A percentile compares a stretch with the other conserved stretches of the same genome.
Evolutionary conservation across 2,329 filamentous ascomycete genomes (phyloP).

Genomic region (Curvularia verruculosa): DNA sequence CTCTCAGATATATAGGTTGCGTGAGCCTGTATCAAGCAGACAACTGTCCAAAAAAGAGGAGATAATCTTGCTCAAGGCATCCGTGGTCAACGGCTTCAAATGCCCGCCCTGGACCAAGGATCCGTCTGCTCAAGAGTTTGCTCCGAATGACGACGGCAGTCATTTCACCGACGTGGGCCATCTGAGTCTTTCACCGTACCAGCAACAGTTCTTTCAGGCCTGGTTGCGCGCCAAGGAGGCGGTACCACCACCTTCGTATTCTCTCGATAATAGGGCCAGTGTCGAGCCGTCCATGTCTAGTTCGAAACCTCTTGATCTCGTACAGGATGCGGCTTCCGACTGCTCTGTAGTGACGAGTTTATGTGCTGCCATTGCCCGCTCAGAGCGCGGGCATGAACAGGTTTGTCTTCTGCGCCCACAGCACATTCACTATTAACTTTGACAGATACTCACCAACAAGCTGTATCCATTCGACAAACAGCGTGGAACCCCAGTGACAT

Average conservation of each 20-base stretch:
- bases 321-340: slow-evolving; percentile 94
- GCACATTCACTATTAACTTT: slow-evolving; percentile 14
- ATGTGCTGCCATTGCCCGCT: slow-evolving; percentile 76
- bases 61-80: slow-evolving; percentile 76
- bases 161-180: slow-evolving; percentile 72
- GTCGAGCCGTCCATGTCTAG: slow-evolving; percentile 63
- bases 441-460: slow-evolving; percentile 70
- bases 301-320: slow-evolving; percentile 72
- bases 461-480: slow-evolving; percentile 76
- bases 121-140: slow-evolving; percentile 69
- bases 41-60: slow-evolving; percentile 72
- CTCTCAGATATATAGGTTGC: slow-evolving; percentile 45
- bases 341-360: slow-evolving; percentile 97
- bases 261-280: slow-evolving; percentile 33
- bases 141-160: slow-evolving; percentile 54
- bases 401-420: slow-evolving; percentile 53
- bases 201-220: slow-evolving; percentile 75
- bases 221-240: slow-evolving; percentile 82
- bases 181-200: slow-evolving; percentile 75
- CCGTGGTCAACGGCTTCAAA: slow-evolving; percentile 78
- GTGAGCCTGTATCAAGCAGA: slow-evolving; percentile 61
- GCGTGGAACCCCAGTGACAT: slow-evolving; percentile 63
- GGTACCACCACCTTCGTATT: slow-evolving; percentile 56
- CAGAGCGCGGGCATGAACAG: slow-evolving; percentile 70
- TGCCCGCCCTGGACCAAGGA: slow-evolving; percentile 82